Conservation (phyloP, 257 asterid genomes). For the Penstemon newberryi region DNA sequence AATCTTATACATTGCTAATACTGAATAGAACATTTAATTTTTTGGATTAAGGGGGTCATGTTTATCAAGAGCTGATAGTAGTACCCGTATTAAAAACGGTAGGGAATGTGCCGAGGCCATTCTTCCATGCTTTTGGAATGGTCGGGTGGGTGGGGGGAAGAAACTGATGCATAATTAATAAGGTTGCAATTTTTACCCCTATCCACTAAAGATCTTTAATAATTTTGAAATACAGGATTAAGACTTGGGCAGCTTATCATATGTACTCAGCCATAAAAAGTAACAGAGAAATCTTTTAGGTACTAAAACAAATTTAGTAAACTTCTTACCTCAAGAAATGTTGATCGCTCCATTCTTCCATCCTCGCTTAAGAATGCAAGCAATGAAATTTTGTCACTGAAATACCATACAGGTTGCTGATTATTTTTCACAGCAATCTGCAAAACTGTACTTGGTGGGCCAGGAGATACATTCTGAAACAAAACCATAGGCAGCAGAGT, state of each 20-base stretch:
- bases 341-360: slow-evolving; percentile 90
- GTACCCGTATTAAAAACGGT: neutral
- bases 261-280: slow-evolving; percentile 8
- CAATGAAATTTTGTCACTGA: slow-evolving; percentile 68
- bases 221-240: neutral
- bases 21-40: neutral
- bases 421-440: slow-evolving; percentile 97
- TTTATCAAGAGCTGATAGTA: slow-evolving; percentile 15
- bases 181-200: neutral
- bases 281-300: slow-evolving; percentile 1
- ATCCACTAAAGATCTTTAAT: neutral
- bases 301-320: neutral
- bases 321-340: slow-evolving; percentile 77
- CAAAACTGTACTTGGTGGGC: slow-evolving; percentile 76
- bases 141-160: too few relatives aligned
- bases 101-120: too few relatives aligned
- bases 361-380: slow-evolving; percentile 71
- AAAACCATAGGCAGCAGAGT: slow-evolving; percentile 87
- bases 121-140: too few relatives aligned
- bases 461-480: slow-evolving; percentile 81
- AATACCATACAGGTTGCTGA: slow-evolving; percentile 98
- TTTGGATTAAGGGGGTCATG: too few relatives aligned
- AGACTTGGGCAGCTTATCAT: neutral
- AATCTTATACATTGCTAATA: neutral
- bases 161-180: neutral